Evolutionary conservation across 192 early-diverging fungal genomes (phyloP).

Genomic region (Gonapodya sp.): DNA sequence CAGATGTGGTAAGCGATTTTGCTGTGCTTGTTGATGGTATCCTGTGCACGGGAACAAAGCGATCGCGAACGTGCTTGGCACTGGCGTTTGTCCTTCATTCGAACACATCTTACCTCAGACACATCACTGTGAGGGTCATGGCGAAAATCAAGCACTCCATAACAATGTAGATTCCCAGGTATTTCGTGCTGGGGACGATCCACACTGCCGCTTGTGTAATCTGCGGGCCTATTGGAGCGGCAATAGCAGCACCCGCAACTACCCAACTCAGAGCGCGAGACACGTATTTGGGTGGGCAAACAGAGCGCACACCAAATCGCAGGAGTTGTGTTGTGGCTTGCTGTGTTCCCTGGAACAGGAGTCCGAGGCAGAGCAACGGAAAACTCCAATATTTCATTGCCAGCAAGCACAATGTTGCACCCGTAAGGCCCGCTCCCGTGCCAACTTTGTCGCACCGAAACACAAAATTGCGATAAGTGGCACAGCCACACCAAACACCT

Average conservation of each 20-base stretch:
- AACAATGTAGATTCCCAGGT: conserved; percentile 10
- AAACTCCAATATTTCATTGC: conserved; percentile 7
- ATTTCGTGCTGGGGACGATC: not conserved
- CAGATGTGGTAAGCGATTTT: not conserved
- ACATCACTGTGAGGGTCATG: not conserved
- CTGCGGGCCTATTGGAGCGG: not conserved
- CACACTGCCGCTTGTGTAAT: not conserved
- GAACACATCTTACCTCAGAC: conserved; percentile 7
- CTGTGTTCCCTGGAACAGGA: conserved; percentile 11
- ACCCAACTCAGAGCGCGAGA: not conserved
- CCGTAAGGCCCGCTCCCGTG: not conserved
- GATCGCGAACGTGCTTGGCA: no score
- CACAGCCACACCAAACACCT: not conserved
- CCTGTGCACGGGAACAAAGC: no score
- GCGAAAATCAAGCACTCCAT: not conserved
- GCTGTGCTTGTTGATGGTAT: no score
- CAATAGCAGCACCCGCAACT: not conserved
- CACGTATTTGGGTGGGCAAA: conserved; percentile 2
- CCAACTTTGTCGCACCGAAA: not conserved
- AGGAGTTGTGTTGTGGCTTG: conserved; percentile 10
- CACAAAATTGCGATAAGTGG: not conserved
- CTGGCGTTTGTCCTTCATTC: no score
- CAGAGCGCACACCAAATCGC: conserved; percentile 6
- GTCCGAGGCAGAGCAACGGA: not conserved
- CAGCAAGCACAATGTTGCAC: not conserved